These are phyloP conservation scores for Phoma sp. DNA, from an alignment of 2,329 filamentous ascomycete species.

Conservation along the genomic window DNA sequence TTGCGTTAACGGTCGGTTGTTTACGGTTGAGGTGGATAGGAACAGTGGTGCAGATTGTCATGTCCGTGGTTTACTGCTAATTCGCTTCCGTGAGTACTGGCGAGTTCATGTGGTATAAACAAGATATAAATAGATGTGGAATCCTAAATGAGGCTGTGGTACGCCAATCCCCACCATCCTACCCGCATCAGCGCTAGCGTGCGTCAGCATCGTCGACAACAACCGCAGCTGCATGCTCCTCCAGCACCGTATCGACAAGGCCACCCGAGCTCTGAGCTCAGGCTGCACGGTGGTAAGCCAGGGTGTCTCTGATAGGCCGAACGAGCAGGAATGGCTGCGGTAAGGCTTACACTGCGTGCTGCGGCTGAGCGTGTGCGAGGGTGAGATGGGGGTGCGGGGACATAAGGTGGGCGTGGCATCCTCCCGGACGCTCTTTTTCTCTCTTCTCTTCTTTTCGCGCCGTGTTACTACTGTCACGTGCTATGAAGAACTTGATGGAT, in stretches of 20 bases:
- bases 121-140: slow-evolving; percentile 5
- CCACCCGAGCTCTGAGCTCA: not conserved
- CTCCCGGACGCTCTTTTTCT: not conserved
- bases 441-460: slow-evolving; percentile 2
- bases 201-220: not conserved
- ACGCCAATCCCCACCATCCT: not conserved
- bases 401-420: slow-evolving; percentile 2
- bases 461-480: not conserved
- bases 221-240: not conserved
- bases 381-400: slow-evolving; percentile 1
- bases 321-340: not conserved
- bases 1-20: no score
- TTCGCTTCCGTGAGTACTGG: no score
- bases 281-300: not conserved
- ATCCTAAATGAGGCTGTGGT: slow-evolving; percentile 5
- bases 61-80: not conserved
- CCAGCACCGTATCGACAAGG: not conserved
- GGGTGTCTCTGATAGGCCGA: not conserved
- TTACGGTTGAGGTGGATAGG: no score
- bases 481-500: not conserved
- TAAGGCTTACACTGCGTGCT: slow-evolving; percentile 10
- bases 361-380: slow-evolving; percentile 10
- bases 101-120: not conserved
- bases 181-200: slow-evolving; percentile 1
- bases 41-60: no score